These are phyloP conservation scores for Geotrichum citri-aurantii DNA, from an alignment of 1,139 yeast genomes.

Conservation along the genomic window DNA sequence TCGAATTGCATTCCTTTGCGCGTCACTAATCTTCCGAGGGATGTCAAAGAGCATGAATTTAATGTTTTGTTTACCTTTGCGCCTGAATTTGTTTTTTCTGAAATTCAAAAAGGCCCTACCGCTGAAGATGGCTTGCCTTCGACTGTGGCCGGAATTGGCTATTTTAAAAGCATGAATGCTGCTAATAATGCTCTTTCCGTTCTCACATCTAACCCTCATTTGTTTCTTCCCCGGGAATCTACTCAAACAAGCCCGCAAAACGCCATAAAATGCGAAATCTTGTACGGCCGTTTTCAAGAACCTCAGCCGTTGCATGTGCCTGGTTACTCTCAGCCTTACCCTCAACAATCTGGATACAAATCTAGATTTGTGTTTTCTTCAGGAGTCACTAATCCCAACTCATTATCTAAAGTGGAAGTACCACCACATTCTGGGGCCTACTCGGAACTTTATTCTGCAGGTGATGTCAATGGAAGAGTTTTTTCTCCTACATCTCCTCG, in stretches of 20 bases:
- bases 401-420: conserved; percentile 17
- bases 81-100: conserved; percentile 61
- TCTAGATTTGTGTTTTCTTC: conserved; percentile 18
- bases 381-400: conserved; percentile 14
- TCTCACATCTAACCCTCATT: conserved; percentile 55
- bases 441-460: conserved; percentile 16
- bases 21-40: conserved; percentile 62
- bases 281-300: conserved; percentile 20
- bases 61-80: conserved; percentile 74
- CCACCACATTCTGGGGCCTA: conserved; percentile 20
- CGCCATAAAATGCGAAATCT: conserved; percentile 27
- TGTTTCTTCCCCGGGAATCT: conserved; percentile 43
- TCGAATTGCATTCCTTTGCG: conserved; percentile 29
- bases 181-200: conserved; percentile 68
- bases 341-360: conserved; percentile 7
- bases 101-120: conserved; percentile 40
- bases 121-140: conserved; percentile 34
- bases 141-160: conserved; percentile 49
- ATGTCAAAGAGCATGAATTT: conserved; percentile 71
- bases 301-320: neutral
- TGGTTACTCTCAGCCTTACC: conserved; percentile 6
- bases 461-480: conserved; percentile 19
- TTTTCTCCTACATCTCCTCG: conserved; percentile 32
- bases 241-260: conserved; percentile 19
- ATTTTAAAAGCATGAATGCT: conserved; percentile 56